Conservation (phyloP, 805 yeast genomes). For the Candida cerambycidarum region DNA sequence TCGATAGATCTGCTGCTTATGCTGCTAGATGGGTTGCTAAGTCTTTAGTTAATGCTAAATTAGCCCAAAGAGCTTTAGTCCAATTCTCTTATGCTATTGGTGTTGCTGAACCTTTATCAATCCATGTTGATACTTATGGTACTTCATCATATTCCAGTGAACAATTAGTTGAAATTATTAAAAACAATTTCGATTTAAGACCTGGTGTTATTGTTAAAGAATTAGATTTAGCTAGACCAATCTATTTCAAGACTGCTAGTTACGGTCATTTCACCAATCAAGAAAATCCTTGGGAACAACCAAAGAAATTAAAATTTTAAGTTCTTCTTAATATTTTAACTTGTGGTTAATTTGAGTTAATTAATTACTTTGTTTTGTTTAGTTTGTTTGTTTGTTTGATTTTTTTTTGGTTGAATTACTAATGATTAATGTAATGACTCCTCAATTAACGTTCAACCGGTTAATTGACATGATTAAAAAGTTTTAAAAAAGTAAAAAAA, state of each 20-base stretch:
- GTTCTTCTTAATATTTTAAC: background rate
- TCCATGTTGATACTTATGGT: constrained; percentile 97
- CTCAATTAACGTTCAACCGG: constrained; percentile 48
- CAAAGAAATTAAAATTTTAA: constrained; percentile 72
- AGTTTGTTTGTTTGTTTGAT: background rate
- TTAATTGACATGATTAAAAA: constrained; percentile 23
- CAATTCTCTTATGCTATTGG: constrained; percentile 99
- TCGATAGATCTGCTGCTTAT: constrained; percentile 99
- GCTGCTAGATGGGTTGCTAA: constrained; percentile 99
- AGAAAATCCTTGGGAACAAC: constrained; percentile 98
- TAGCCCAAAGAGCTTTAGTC: constrained; percentile 95
- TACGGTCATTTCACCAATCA: constrained; percentile 99
- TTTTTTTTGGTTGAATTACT: constrained; percentile 20
- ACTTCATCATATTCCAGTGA: constrained; percentile 87
- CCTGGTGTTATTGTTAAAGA: constrained; percentile 98
- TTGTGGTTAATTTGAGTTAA: constrained; percentile 4
- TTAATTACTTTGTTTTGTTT: too few species aligned
- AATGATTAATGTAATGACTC: constrained; percentile 48
- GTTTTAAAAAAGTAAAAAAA: constrained; percentile 9
- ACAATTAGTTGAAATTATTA: constrained; percentile 88
- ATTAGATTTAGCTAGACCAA: constrained; percentile 97
- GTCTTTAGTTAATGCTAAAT: constrained; percentile 91
- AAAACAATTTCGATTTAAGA: constrained; percentile 95
- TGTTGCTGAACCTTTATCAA: constrained; percentile 98
- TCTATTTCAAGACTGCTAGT: constrained; percentile 97